Percentiles rank a stretch among this genome's conserved stretches.
Conservation (phyloP, 768 basidiomycete species). For the Podaxis sp. region DNA sequence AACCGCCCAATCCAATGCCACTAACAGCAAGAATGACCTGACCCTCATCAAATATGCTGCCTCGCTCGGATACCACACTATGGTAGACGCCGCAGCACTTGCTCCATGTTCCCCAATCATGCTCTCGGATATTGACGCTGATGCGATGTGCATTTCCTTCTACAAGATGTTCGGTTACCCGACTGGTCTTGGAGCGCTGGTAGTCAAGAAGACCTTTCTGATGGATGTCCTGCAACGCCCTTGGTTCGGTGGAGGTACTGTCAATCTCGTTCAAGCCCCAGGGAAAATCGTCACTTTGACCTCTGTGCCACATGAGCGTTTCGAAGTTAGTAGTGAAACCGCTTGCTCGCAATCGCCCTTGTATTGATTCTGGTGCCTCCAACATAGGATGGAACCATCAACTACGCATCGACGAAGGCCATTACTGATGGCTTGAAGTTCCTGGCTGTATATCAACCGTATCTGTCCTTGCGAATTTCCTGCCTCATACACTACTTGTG, state of each 20-base stretch:
- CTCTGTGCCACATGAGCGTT: conserved; percentile 63
- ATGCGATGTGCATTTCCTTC: conserved; percentile 82
- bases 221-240: conserved; percentile 55
- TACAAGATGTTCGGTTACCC: conserved; percentile 93
- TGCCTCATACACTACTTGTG: conserved; percentile 65
- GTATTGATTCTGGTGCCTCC: conserved; percentile 4
- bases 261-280: conserved; percentile 82
- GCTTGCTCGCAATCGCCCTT: background rate
- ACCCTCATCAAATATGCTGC: conserved; percentile 64
- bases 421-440: conserved; percentile 78
- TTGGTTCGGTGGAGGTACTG: conserved; percentile 86
- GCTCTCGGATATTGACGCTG: conserved; percentile 69
- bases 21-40: conserved; percentile 71
- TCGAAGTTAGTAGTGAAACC: conserved; percentile 53
- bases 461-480: conserved; percentile 74
- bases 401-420: conserved; percentile 76
- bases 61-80: conserved; percentile 66
- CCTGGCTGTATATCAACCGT: conserved; percentile 75
- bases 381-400: conserved; percentile 78
- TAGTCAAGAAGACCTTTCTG: conserved; percentile 72
- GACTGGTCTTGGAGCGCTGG: conserved; percentile 78
- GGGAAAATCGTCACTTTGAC: conserved; percentile 66
- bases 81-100: conserved; percentile 81
- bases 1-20: conserved; percentile 81
- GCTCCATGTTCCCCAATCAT: conserved; percentile 59